These are phyloP conservation scores for Dactylellina leptospora DNA, from an alignment of 2,329 filamentous ascomycete species.

Conservation along the genomic window DNA sequence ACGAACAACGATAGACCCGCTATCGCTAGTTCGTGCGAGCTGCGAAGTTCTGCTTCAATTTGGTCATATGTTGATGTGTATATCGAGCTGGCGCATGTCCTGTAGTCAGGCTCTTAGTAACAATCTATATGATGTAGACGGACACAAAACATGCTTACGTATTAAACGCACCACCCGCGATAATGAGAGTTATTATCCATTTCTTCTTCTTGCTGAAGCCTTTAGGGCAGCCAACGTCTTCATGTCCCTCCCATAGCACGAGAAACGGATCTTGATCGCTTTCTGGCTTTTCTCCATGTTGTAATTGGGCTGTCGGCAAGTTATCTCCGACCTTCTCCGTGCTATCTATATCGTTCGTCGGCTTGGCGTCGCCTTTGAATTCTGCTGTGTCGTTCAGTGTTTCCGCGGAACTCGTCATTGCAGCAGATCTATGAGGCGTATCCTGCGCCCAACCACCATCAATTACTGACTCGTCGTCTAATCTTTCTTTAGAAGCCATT, in stretches of 20 bases:
- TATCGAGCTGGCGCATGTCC: conserved; percentile 84
- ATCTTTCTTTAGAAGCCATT: conserved; percentile 12
- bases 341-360: conserved; percentile 57
- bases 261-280: conserved; percentile 67
- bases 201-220: conserved; percentile 73
- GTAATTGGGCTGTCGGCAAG: conserved; percentile 55
- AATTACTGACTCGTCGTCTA: not conserved
- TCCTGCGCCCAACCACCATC: not conserved
- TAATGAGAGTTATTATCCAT: conserved; percentile 80
- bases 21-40: conserved; percentile 76
- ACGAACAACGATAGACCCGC: conserved; percentile 85
- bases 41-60: conserved; percentile 77
- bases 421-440: conserved; percentile 3
- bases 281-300: conserved; percentile 2
- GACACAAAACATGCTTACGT: conserved; percentile 70
- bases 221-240: conserved; percentile 77
- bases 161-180: conserved; percentile 78
- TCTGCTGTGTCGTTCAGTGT: conserved; percentile 18
- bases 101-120: conserved; percentile 58
- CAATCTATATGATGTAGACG: not conserved
- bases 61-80: conserved; percentile 85
- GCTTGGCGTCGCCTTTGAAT: not conserved
- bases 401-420: conserved; percentile 38
- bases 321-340: conserved; percentile 41
- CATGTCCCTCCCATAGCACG: conserved; percentile 77